A percentile compares a stretch with the other conserved stretches of the same genome.
phyloP scores from a whole-genome alignment of 1,284 basidiomycete species.

The Leccinum angustisporum region DNA sequence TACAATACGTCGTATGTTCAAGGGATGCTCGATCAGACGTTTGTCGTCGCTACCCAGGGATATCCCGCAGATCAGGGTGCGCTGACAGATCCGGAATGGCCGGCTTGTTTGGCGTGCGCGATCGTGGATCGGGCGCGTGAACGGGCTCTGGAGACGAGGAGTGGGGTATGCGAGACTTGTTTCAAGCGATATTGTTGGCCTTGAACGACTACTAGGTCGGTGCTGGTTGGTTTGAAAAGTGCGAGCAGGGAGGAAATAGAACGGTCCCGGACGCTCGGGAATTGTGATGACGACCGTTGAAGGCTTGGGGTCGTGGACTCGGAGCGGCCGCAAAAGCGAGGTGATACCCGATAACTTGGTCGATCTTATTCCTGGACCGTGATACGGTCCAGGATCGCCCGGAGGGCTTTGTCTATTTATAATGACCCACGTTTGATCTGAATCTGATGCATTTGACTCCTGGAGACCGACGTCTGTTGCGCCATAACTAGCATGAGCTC shows the following conservation, averaged over 20 bases:
- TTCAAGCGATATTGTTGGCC: slow-evolving; percentile 42
- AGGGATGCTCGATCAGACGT: slow-evolving; percentile 43
- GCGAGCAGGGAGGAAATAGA: neutral
- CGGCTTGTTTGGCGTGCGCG: slow-evolving; percentile 46
- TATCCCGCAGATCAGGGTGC: slow-evolving; percentile 18
- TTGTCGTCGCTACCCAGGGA: slow-evolving; percentile 43
- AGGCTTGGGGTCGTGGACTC: neutral
- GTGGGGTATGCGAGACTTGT: slow-evolving; percentile 41
- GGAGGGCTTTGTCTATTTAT: no score
- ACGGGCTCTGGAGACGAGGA: slow-evolving; percentile 28
- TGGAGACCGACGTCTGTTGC: no score
- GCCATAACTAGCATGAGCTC: neutral
- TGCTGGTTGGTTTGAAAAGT: neutral
- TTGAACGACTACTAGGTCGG: neutral
- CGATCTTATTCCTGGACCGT: no score
- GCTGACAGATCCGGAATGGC: slow-evolving; percentile 40
- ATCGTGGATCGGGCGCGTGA: slow-evolving; percentile 42
- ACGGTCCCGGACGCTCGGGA: neutral
- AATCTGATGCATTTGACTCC: no score
- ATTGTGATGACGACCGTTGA: neutral
- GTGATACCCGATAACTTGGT: no score
- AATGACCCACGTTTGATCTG: no score
- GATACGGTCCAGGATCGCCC: no score
- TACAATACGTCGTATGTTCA: slow-evolving; percentile 36
- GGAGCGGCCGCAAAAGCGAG: no score